phyloP scores from a whole-genome alignment of 176 grass and related monocot species.

The Echinochloa phyllopogon region DNA sequence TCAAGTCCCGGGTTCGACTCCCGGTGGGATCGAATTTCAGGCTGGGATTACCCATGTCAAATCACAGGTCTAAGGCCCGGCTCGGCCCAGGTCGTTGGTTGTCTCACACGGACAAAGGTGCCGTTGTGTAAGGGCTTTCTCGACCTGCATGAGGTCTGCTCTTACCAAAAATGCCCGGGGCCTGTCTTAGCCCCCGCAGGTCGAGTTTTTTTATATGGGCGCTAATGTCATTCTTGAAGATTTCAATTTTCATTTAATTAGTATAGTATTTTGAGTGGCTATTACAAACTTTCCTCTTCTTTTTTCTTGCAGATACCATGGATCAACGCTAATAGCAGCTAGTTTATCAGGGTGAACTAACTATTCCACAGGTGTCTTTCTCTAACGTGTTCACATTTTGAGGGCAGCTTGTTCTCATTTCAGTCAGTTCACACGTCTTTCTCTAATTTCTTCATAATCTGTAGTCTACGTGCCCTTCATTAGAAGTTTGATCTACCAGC shows the following conservation, averaged over 20 bases:
- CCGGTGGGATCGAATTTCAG: too few relatives aligned
- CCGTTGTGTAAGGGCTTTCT: too few relatives aligned
- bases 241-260: constrained; percentile 10
- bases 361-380: neutral
- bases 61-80: too few relatives aligned
- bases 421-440: neutral
- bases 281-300: neutral
- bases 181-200: too few relatives aligned
- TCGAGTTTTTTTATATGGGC: too few relatives aligned
- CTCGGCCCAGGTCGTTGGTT: too few relatives aligned
- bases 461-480: constrained; percentile 86
- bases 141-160: too few relatives aligned
- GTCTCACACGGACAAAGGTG: too few relatives aligned
- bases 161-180: too few relatives aligned
- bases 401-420: constrained; percentile 8
- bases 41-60: too few relatives aligned
- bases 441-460: constrained; percentile 35
- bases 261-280: neutral
- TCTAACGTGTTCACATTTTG: too few relatives aligned
- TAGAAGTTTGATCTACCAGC: constrained; percentile 96
- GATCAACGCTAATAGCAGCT: constrained; percentile 86
- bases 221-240: neutral
- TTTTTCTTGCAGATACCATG: constrained; percentile 78
- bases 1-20: too few relatives aligned
- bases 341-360: constrained; percentile 84